Percentiles rank a stretch among this genome's conserved stretches.
phyloP scores from a whole-genome alignment of 371 early-diverging fungal genomes.

The Cokeromyces recurvatus region DNA sequence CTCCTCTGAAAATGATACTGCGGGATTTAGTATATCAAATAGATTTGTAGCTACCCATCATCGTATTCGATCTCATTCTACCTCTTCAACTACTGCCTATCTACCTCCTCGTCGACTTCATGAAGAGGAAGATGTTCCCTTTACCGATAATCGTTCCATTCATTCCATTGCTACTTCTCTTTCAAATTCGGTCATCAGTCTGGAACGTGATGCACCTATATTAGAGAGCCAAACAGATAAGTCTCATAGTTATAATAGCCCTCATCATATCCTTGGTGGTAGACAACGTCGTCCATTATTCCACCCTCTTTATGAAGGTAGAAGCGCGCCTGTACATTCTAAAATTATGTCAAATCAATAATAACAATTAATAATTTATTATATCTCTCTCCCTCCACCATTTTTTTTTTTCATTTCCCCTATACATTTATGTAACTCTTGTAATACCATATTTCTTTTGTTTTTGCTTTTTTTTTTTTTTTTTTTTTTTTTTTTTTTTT shows the following conservation, averaged over 20 bases:
- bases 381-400: no score
- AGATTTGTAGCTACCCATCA: no score
- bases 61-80: conserved; percentile 1
- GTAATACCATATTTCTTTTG: no score
- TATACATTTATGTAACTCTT: no score
- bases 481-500: not conserved
- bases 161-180: conserved; percentile 5
- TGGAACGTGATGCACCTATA: conserved; percentile 6
- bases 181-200: conserved; percentile 17
- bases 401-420: no score
- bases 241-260: no score
- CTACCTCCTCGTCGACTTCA: no score
- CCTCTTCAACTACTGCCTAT: not conserved
- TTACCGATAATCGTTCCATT: conserved; percentile 1
- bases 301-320: conserved; percentile 8
- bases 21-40: not conserved
- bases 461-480: not conserved
- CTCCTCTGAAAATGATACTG: not conserved
- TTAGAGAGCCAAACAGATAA: no score
- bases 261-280: no score
- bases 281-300: no score
- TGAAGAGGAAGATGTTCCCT: not conserved
- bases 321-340: conserved; percentile 22
- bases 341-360: conserved; percentile 6
- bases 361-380: no score